Evolutionary conservation across 257 asterid species (phyloP).

Genomic region (Jacaranda mimosifolia): DNA sequence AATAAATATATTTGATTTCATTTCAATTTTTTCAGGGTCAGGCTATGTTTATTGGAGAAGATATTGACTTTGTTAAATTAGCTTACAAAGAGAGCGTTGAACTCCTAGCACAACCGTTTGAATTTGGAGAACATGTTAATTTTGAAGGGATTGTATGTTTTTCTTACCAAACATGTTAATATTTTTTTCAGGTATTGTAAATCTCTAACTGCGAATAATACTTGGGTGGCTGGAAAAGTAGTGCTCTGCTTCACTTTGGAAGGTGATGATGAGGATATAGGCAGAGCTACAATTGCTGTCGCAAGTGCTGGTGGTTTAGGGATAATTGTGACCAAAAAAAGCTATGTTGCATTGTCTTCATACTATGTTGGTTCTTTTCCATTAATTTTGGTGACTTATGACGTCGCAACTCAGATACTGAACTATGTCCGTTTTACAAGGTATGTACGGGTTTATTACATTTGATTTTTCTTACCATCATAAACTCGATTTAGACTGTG

Average conservation of each 20-base stretch:
- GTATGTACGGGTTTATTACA: constrained; percentile 19
- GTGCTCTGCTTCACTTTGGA: constrained; percentile 43
- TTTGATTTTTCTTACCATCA: too few species aligned
- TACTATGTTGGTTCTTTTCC: constrained; percentile 26
- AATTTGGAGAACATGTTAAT: background rate
- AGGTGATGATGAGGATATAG: constrained; percentile 38
- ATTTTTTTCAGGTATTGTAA: constrained; percentile 40
- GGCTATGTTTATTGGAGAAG: constrained; percentile 37
- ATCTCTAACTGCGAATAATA: constrained; percentile 34
- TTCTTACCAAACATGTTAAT: background rate
- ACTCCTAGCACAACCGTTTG: background rate
- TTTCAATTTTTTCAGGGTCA: constrained; percentile 39
- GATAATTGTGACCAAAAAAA: constrained; percentile 36
- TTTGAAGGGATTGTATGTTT: too few species aligned
- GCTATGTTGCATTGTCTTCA: background rate
- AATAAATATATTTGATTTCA: background rate
- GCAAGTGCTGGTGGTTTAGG: constrained; percentile 43
- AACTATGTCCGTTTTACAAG: constrained; percentile 42
- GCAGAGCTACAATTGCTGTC: background rate
- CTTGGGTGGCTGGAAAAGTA: constrained; percentile 43
- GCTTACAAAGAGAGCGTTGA: background rate
- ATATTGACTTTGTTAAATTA: constrained; percentile 36
- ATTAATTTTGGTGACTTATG: constrained; percentile 32
- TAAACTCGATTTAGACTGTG: too few species aligned
- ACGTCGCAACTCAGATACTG: constrained; percentile 44